phyloP scores from a whole-genome alignment of 2,329 filamentous ascomycete species.

The Neophaeococcomyces mojaviensis region DNA sequence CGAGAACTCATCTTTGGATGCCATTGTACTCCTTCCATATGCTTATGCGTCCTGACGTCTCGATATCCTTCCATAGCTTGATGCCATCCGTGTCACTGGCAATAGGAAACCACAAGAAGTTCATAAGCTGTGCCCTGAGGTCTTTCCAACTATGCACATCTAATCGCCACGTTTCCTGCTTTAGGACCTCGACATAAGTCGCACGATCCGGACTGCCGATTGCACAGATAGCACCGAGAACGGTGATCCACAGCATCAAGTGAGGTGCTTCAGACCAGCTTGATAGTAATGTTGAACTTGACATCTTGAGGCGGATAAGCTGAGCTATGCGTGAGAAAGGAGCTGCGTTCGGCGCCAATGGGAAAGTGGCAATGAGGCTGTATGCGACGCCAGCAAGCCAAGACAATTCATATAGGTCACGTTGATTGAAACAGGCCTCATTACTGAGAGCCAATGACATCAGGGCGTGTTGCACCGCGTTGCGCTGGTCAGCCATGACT shows the following conservation, averaged over 20 bases:
- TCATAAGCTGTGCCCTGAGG: slow-evolving; percentile 17
- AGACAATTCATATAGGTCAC: slow-evolving; percentile 29
- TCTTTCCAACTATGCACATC: slow-evolving; percentile 18
- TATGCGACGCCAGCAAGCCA: slow-evolving; percentile 32
- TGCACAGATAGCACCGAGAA: slow-evolving; percentile 33
- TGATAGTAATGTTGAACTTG: slow-evolving; percentile 16
- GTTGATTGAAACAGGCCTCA: slow-evolving; percentile 18
- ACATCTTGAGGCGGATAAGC: slow-evolving; percentile 24
- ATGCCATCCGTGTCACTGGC: slow-evolving; percentile 23
- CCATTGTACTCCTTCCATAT: neutral
- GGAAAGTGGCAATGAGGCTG: slow-evolving; percentile 33
- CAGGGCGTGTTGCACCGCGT: slow-evolving; percentile 32
- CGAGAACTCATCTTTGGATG: neutral
- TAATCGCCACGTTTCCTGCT: slow-evolving; percentile 17
- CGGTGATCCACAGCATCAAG: slow-evolving; percentile 31
- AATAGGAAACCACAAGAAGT: slow-evolving; percentile 21
- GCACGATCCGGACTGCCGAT: slow-evolving; percentile 25
- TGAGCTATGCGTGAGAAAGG: slow-evolving; percentile 28
- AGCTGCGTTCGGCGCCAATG: slow-evolving; percentile 31
- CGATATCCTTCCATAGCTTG: slow-evolving; percentile 21
- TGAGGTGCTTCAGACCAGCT: slow-evolving; percentile 26
- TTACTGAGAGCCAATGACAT: slow-evolving; percentile 26
- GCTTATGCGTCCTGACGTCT: slow-evolving; percentile 8
- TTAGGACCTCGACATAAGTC: slow-evolving; percentile 29
- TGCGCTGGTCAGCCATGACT: slow-evolving; percentile 31